Base-by-base conservation (phyloP, 805 yeast species). In the Candida schatavii region DNA sequence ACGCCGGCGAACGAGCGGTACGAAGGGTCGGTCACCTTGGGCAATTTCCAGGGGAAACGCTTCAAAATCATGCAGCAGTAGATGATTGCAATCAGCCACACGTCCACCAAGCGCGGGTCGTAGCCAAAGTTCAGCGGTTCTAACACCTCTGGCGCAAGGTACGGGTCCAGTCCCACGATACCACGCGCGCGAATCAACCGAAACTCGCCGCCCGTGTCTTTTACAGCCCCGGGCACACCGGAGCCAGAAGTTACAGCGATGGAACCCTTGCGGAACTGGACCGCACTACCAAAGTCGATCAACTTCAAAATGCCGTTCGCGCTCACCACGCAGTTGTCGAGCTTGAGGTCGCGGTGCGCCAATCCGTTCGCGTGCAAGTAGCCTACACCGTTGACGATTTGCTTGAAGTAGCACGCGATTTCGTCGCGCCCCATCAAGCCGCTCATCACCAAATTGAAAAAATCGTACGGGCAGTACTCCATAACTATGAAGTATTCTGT, bases 41-140 rank as follows among this genome's bases (percentile, higher is more conserved):
- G 97, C 2, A 90, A 77, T 59, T 88, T 88, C 99, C 99, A 91
- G 1, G 99, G 98, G 64, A 91, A 91, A 46, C 96, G 67, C 50
- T 85, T 78, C 50, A 90, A 67, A 2, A 84, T 72, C 90, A 89
- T 86, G 65, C 98, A 90, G 60, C 96, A 88, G 58, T 77, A 91
- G 40, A 93, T 88, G 22, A 91, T 87, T 0, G 96, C 98, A 40
- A 88, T 70, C 1, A 96, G 87, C 99, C 99, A 91, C 18, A 90
- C 78, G 59, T 91, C 99, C 2, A 83, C 88, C 4, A 84, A 81
- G 39, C 93, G 77, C 15, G 97, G 93, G 60, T 91, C 97, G 61
- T 91, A 91, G 2, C 73, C 74, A 18, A 50, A 46, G 20, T 56
- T 58, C 18, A 54, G 41, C 3, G 62, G 64, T 40, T 56, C 59